Evolutionary conservation across 345 rosid species (phyloP), one percentile per base, ranked within the genome.

Genomic region (Xanthoceras sorbifolium): DNA sequence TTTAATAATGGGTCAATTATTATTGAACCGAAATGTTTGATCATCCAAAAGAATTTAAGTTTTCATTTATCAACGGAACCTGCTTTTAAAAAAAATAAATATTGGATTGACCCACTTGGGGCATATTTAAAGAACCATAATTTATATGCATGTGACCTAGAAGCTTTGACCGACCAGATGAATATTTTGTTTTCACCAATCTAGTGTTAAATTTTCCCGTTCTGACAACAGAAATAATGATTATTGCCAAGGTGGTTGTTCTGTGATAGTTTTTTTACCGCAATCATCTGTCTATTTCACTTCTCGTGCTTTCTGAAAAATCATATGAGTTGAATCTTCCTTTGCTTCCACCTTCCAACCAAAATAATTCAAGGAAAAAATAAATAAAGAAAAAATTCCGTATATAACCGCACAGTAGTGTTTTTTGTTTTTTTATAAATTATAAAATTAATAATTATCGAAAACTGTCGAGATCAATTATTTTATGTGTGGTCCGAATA

Each of bases 131-230:
- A 31, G 11, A 18, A 31, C n/a, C 32, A n/a, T 6, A 31, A 32
- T 32, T 31, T 10, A 38, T 31, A 54, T n/a, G 74, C 20, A 31
- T 70, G 74, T 31, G 62, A 48, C 11, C 36, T 8, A 17, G 17
- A 55, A 29, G 23, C 20, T 70, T 38, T 70, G 14, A 70, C 46
- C 63, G 26, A 31, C 42, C 28, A 52, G 46, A 25, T 59, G 65
- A 38, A 59, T 59, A 26, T 71, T 59, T 59, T 38, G 66, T 72
- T 72, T 72, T 72, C 66, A 59, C 75, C 50, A 55, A 22, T 15
- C 38, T 3, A 20, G 42, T 54, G 34, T 5, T 34, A n/a, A 52
- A 28, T 2, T 20, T n/a, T 15, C 5, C 50, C 12, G 7, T 6
- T 22, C 32, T 57, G 52, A 71, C 50, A 36, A 57, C 22, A 20